These are phyloP conservation scores for Tylopilus plumbeoviolaceoides DNA, from an alignment of 768 basidiomycete genomes.

Conservation along the genomic window DNA sequence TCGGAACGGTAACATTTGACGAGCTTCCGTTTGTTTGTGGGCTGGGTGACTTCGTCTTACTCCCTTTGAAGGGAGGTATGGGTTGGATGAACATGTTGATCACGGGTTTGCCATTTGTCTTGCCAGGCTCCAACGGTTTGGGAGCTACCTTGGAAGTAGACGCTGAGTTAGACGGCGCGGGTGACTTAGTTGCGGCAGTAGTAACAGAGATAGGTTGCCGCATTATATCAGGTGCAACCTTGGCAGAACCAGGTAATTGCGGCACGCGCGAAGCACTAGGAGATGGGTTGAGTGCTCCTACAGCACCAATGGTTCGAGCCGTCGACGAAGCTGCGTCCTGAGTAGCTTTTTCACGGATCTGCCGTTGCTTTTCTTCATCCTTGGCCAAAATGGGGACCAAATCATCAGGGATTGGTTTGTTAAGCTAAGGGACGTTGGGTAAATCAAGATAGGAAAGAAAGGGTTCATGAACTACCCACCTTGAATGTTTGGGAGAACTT, in stretches of 20 bases:
- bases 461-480: conserved; percentile 39
- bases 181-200: conserved; percentile 23
- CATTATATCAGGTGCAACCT: conserved; percentile 26
- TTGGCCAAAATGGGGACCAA: conserved; percentile 90
- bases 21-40: conserved; percentile 31
- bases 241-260: conserved; percentile 28
- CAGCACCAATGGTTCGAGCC: conserved; percentile 66
- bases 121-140: conserved; percentile 29
- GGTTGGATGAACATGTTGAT: conserved; percentile 79
- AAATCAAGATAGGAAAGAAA: background rate
- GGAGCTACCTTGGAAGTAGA: conserved; percentile 30
- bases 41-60: conserved; percentile 36
- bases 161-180: conserved; percentile 27
- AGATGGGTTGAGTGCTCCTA: conserved; percentile 36
- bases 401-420: conserved; percentile 93
- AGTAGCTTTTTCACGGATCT: conserved; percentile 72
- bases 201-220: conserved; percentile 28
- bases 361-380: conserved; percentile 85
- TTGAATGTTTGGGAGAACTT: conserved; percentile 95
- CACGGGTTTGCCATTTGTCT: conserved; percentile 42
- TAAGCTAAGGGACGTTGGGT: conserved; percentile 50
- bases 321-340: conserved; percentile 61
- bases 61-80: conserved; percentile 88
- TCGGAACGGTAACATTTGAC: conserved; percentile 34
- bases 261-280: conserved; percentile 46